Percentiles rank a stretch among this genome's conserved stretches.
phyloP scores from a whole-genome alignment of 257 asterid genomes.

The Nicotiana noctiflora region DNA sequence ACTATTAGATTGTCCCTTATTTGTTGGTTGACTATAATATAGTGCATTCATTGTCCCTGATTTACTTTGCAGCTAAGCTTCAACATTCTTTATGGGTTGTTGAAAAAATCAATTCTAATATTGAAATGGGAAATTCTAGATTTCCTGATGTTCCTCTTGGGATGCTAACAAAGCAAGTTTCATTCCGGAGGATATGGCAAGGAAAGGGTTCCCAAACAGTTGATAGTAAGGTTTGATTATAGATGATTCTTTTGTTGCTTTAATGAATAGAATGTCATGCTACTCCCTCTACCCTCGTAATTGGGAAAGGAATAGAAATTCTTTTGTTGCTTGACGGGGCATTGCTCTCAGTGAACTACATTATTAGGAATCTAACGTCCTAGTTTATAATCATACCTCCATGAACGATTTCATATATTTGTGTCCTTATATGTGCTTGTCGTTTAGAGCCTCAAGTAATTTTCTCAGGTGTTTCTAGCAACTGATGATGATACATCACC shows the following conservation, averaged over 20 bases:
- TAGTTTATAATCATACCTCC: not conserved
- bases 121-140: slow-evolving; percentile 34
- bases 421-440: not conserved
- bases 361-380: not conserved
- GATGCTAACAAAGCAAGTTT: slow-evolving; percentile 42
- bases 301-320: not conserved
- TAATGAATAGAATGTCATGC: not conserved
- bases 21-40: not conserved
- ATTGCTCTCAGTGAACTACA: not conserved
- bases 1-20: not conserved
- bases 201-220: slow-evolving; percentile 84
- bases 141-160: slow-evolving; percentile 43
- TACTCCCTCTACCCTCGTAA: not conserved
- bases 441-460: slow-evolving; percentile 7
- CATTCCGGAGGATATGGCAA: slow-evolving; percentile 91
- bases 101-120: slow-evolving; percentile 49
- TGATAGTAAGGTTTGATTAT: slow-evolving; percentile 72
- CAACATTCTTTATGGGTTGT: slow-evolving; percentile 92
- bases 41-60: slow-evolving; percentile 2
- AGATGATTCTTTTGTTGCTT: slow-evolving; percentile 22
- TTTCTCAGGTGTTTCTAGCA: slow-evolving; percentile 77
- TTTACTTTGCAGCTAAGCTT: slow-evolving; percentile 57
- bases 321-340: not conserved
- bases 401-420: not conserved
- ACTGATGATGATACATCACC: slow-evolving; percentile 71